Evolutionary conservation across 2,329 filamentous ascomycete species (phyloP).

Genomic region (Amesomyces nigricolor): DNA sequence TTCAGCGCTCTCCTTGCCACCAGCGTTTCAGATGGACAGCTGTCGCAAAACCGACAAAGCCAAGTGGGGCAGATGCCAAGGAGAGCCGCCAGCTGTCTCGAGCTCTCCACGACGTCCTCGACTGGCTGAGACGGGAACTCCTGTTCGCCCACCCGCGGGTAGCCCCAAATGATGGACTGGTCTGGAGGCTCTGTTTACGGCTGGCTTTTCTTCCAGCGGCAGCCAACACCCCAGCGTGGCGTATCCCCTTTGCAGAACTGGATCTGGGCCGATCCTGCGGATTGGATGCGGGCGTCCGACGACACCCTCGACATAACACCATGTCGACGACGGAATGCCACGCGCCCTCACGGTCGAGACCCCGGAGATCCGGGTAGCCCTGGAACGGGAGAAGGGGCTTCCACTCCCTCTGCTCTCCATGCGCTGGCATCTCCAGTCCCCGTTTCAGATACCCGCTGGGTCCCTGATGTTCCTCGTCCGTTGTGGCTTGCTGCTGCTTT

Average conservation of each 20-base stretch:
- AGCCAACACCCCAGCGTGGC: no score
- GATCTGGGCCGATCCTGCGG: no score
- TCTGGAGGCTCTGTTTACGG: no score
- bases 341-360: neutral
- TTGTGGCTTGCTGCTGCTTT: slow-evolving; percentile 7
- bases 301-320: neutral
- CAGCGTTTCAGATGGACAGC: slow-evolving; percentile 26
- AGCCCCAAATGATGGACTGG: no score
- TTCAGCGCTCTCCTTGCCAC: slow-evolving; percentile 18
- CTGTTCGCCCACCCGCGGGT: no score
- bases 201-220: no score
- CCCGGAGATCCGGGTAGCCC: neutral
- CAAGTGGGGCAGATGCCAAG: slow-evolving; percentile 1
- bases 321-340: neutral
- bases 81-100: slow-evolving; percentile 1
- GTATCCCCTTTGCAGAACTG: no score
- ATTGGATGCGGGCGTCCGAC: no score
- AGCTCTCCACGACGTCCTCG: neutral
- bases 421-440: slow-evolving; percentile 20
- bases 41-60: neutral
- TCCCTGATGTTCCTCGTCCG: slow-evolving; percentile 6
- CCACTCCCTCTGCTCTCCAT: slow-evolving; percentile 15
- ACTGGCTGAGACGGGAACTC: no score
- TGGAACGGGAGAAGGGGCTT: slow-evolving; percentile 1
- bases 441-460: slow-evolving; percentile 29